phyloP scores from a whole-genome alignment of 495 filamentous ascomycete species.

The Penicillium malachiteum region DNA sequence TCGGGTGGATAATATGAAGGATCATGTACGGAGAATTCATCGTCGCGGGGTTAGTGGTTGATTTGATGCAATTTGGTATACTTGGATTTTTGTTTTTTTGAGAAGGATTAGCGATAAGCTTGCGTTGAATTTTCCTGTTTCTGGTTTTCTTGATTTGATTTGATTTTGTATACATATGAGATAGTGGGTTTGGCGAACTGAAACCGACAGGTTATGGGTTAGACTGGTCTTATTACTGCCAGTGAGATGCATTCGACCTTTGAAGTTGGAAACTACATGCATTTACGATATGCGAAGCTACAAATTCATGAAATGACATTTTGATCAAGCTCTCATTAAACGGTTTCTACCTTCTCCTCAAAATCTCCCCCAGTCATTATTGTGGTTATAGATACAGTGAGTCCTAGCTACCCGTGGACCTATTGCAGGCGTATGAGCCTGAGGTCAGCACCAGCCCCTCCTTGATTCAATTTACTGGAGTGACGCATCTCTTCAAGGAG shows the following conservation, averaged over 20 bases:
- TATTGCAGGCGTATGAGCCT: no score
- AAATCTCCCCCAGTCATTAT: background rate
- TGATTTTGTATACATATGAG: constrained; percentile 5
- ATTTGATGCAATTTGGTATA: background rate
- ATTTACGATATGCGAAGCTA: no score
- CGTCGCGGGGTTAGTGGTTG: constrained; percentile 17
- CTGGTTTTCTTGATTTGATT: background rate
- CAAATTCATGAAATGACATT: no score
- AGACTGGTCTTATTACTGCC: background rate
- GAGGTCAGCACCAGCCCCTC: no score
- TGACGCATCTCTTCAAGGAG: no score
- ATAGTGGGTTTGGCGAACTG: constrained; percentile 6
- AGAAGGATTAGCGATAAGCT: background rate
- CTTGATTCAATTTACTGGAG: no score
- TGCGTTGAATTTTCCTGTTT: background rate
- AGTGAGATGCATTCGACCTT: background rate
- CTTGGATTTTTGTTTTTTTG: background rate
- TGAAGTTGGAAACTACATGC: no score
- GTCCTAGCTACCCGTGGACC: background rate
- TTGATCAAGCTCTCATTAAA: no score
- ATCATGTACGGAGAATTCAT: constrained; percentile 54
- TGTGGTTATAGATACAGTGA: background rate
- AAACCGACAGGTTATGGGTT: background rate
- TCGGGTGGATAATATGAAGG: constrained; percentile 64
- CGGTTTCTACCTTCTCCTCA: background rate